Evolutionary conservation across 176 grass and related monocot species (phyloP).

Genomic region (Carex littledalei): DNA sequence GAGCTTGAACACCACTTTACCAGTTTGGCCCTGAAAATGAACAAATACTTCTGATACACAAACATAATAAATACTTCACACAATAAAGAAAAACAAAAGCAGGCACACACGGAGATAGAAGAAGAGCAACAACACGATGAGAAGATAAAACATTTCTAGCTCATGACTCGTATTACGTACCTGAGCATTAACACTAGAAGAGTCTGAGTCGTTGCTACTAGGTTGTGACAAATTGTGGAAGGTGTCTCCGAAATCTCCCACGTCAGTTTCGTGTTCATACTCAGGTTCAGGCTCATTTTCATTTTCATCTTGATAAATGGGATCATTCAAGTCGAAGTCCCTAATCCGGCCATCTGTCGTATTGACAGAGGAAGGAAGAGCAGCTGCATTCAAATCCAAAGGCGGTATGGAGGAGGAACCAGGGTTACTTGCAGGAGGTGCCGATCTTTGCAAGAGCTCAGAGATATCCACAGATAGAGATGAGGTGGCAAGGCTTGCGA

Average conservation of each 20-base stretch:
- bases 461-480: background rate
- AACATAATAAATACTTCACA: slow-evolving; percentile 8
- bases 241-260: slow-evolving; percentile 16
- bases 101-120: background rate
- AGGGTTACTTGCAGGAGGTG: slow-evolving; percentile 15
- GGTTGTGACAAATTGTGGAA: slow-evolving; percentile 20
- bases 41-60: background rate
- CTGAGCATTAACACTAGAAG: slow-evolving; percentile 37
- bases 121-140: slow-evolving; percentile 9
- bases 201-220: slow-evolving; percentile 21
- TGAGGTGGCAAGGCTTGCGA: background rate
- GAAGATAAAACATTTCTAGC: slow-evolving; percentile 7
- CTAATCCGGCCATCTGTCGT: slow-evolving; percentile 17
- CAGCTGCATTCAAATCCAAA: slow-evolving; percentile 12
- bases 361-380: slow-evolving; percentile 24
- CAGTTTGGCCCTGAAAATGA: slow-evolving; percentile 61
- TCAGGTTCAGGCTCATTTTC: slow-evolving; percentile 23
- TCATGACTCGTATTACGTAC: slow-evolving; percentile 26
- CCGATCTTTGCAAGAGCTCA: slow-evolving; percentile 2
- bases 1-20: slow-evolving; percentile 86
- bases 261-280: background rate
- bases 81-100: background rate
- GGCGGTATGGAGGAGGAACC: background rate
- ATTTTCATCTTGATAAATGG: slow-evolving; percentile 34
- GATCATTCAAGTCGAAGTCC: slow-evolving; percentile 79